Conservation (phyloP, 2,329 filamentous ascomycete species). For the Scedosporium minutisporum region DNA sequence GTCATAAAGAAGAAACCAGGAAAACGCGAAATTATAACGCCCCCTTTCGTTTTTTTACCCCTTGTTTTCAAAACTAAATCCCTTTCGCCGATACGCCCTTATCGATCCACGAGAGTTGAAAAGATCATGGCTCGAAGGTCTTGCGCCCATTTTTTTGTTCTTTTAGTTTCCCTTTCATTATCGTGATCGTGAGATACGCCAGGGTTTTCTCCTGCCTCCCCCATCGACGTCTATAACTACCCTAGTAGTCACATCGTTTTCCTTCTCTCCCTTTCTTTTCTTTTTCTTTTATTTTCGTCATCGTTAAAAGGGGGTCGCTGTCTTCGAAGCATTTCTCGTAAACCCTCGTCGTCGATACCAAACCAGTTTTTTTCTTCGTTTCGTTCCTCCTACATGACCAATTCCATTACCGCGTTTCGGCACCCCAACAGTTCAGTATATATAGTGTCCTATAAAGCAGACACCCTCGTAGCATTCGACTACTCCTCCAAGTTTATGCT, state of each 20-base stretch:
- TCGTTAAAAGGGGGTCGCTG: not conserved
- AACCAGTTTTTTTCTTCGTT: not conserved
- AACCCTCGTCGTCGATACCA: not conserved
- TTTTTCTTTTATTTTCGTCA: not conserved
- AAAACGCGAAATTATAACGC: not conserved
- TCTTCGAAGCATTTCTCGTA: not conserved
- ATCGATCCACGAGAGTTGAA: too few relatives aligned
- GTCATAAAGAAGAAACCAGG: not conserved
- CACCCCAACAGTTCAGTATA: too few relatives aligned
- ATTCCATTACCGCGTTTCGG: too few relatives aligned
- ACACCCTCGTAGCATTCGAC: not conserved
- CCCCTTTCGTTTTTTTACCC: not conserved
- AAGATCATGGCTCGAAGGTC: too few relatives aligned
- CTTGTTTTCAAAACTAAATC: not conserved
- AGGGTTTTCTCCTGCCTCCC: not conserved
- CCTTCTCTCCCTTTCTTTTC: not conserved
- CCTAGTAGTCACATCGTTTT: not conserved
- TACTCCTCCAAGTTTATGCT: not conserved
- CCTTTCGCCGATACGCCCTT: not conserved
- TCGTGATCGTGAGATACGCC: conserved; percentile 2
- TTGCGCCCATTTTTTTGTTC: not conserved
- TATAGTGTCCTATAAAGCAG: too few relatives aligned
- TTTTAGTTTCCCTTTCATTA: not conserved
- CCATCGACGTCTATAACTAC: conserved; percentile 1
- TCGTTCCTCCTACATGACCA: not conserved